Percentiles rank a stretch among this genome's conserved stretches.
phyloP scores from a whole-genome alignment of 2,329 filamentous ascomycete species.

The Alternaria arborescens region DNA sequence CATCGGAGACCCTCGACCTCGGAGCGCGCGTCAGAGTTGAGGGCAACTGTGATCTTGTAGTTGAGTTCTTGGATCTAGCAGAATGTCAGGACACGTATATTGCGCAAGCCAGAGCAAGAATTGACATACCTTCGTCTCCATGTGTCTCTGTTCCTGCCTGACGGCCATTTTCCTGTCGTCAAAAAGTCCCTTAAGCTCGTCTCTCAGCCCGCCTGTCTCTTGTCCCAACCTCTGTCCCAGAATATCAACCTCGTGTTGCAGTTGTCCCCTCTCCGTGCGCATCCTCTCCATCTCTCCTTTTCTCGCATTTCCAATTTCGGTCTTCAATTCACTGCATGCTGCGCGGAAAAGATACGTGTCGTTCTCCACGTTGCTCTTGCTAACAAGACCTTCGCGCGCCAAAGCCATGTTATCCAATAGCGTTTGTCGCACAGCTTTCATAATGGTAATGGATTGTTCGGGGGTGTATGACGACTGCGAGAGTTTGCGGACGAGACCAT shows the following conservation, averaged over 20 bases:
- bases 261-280: conserved; percentile 80
- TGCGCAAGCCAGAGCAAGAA: background rate
- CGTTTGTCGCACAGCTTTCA: conserved; percentile 88
- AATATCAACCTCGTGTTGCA: conserved; percentile 97
- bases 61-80: conserved; percentile 86
- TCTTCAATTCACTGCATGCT: conserved; percentile 88
- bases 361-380: conserved; percentile 93
- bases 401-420: conserved; percentile 81
- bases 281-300: conserved; percentile 81
- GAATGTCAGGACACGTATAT: background rate
- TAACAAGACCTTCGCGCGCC: conserved; percentile 81
- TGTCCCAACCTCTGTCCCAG: conserved; percentile 84
- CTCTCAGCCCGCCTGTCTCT: conserved; percentile 81
- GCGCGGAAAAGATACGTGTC: conserved; percentile 93
- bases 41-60: conserved; percentile 90
- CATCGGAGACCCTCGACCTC: conserved; percentile 92
- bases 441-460: conserved; percentile 80
- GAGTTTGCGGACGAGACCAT: conserved; percentile 84
- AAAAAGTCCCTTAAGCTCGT: conserved; percentile 94
- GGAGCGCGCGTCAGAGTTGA: conserved; percentile 90
- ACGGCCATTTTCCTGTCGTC: conserved; percentile 95
- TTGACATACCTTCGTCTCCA: conserved; percentile 74
- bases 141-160: conserved; percentile 82
- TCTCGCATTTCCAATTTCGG: conserved; percentile 82
- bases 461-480: conserved; percentile 74